Conservation (phyloP, 2,329 filamentous ascomycete genomes). For the Fusarium lyarnte region DNA sequence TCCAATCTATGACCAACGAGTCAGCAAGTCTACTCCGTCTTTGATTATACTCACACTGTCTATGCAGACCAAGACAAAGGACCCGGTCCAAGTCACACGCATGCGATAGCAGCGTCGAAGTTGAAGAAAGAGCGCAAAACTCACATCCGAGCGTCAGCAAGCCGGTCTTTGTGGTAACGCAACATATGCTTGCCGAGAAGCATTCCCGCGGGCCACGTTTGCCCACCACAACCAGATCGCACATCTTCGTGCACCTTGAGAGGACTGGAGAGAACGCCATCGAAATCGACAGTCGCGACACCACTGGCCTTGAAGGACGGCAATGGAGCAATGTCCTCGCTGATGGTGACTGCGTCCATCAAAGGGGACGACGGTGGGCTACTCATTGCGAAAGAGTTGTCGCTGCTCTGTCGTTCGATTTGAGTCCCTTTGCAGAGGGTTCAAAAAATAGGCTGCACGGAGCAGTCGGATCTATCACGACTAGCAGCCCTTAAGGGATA, state of each 20-base stretch:
- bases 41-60: constrained; percentile 16
- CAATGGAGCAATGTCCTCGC: constrained; percentile 67
- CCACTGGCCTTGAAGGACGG: constrained; percentile 66
- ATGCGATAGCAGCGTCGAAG: not conserved
- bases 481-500: constrained; percentile 14
- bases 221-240: constrained; percentile 87
- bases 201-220: constrained; percentile 95
- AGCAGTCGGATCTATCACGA: constrained; percentile 12
- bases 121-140: constrained; percentile 18
- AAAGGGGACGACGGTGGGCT: constrained; percentile 59
- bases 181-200: constrained; percentile 88
- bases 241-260: constrained; percentile 87
- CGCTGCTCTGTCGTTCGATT: not conserved
- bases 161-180: constrained; percentile 70
- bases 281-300: constrained; percentile 69
- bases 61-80: not conserved
- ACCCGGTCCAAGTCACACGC: constrained; percentile 20
- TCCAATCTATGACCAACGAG: constrained; percentile 71
- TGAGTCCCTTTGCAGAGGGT: not conserved
- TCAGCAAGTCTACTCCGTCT: constrained; percentile 33
- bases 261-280: constrained; percentile 74
- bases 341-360: constrained; percentile 61
- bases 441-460: not conserved
- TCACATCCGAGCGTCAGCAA: constrained; percentile 77
- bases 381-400: constrained; percentile 27